Evolutionary conservation across 768 basidiomycete species (phyloP).

Genomic region (Mycena vitilis): DNA sequence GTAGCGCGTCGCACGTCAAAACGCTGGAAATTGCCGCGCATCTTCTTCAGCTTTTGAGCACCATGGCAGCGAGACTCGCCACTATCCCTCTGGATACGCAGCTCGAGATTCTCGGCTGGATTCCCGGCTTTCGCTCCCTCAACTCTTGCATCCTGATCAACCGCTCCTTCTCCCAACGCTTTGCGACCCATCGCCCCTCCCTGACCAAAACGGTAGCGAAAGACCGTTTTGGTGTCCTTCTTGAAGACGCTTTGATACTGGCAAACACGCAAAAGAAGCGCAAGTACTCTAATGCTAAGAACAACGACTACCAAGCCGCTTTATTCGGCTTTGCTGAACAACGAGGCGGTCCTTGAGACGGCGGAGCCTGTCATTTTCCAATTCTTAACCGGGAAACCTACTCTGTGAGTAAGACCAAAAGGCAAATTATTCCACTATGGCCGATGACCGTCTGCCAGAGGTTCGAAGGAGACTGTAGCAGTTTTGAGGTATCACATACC

Average conservation of each 20-base stretch:
- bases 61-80: slow-evolving; percentile 7
- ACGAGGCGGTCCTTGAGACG: background rate
- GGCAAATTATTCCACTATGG: background rate
- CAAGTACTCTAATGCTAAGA: background rate
- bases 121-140: slow-evolving; percentile 10
- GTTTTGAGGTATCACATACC: no score
- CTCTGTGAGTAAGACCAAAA: no score
- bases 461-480: no score
- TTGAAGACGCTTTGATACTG: slow-evolving; percentile 8
- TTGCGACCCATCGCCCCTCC: background rate
- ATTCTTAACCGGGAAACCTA: no score
- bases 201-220: slow-evolving; percentile 1
- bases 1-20: slow-evolving; percentile 6
- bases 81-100: slow-evolving; percentile 14
- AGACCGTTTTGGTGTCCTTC: slow-evolving; percentile 11
- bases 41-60: background rate
- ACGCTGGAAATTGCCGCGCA: background rate
- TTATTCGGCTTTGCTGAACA: background rate
- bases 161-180: slow-evolving; percentile 8
- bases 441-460: no score
- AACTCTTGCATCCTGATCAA: slow-evolving; percentile 15
- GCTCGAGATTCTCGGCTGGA: slow-evolving; percentile 8
- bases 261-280: slow-evolving; percentile 1
- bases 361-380: no score
- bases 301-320: background rate